Conservation (phyloP, 768 basidiomycete genomes). For the Serpula lacrymans region DNA sequence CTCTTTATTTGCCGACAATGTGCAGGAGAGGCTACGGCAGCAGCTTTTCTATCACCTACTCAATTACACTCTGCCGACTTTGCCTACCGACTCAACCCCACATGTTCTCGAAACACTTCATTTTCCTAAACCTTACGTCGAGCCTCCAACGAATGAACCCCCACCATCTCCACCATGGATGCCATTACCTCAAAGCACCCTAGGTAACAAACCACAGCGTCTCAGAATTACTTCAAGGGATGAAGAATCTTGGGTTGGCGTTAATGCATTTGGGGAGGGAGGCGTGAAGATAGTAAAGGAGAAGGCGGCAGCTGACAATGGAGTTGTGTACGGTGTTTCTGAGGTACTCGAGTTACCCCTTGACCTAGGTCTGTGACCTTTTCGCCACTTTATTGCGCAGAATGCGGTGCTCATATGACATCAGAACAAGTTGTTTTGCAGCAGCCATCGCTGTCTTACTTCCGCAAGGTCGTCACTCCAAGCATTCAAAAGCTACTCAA, state of each 20-base stretch:
- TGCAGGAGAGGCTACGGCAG: conserved; percentile 80
- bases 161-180: conserved; percentile 84
- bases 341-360: conserved; percentile 72
- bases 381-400: conserved; percentile 1
- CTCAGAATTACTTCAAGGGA: conserved; percentile 59
- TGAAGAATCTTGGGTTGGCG: conserved; percentile 55
- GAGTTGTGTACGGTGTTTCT: conserved; percentile 71
- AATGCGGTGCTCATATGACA: conserved; percentile 4
- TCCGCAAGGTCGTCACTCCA: conserved; percentile 66
- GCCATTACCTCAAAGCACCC: conserved; percentile 75
- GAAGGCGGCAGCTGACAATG: conserved; percentile 62
- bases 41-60: conserved; percentile 93
- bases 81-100: conserved; percentile 37
- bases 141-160: conserved; percentile 62
- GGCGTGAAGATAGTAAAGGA: conserved; percentile 66
- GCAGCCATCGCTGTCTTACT: conserved; percentile 65
- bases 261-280: conserved; percentile 75
- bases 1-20: conserved; percentile 60
- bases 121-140: conserved; percentile 59
- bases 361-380: conserved; percentile 56
- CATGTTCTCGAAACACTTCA: conserved; percentile 59
- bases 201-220: conserved; percentile 80
- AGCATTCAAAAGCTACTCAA: conserved; percentile 58
- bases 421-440: conserved; percentile 59
- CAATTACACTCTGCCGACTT: conserved; percentile 63